Evolutionary conservation across 164 flowering plant genomes (phyloP).

Genomic region (Macadamia tetraphylla): DNA sequence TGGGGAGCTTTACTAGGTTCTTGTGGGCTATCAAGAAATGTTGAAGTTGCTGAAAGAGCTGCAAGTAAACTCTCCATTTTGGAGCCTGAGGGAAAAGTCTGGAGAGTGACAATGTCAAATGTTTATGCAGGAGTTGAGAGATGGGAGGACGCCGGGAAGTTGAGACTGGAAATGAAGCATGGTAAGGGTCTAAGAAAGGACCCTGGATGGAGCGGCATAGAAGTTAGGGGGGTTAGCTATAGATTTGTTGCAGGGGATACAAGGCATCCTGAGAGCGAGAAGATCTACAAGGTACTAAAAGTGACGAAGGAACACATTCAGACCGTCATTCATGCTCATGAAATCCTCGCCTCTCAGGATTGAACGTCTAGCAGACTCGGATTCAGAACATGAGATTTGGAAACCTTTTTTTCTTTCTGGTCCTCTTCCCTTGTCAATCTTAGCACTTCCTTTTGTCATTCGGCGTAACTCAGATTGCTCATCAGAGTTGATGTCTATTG

Average conservation of each 20-base stretch:
- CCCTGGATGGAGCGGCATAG: conserved; percentile 27
- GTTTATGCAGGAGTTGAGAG: conserved; percentile 16
- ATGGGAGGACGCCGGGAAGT: conserved; percentile 21
- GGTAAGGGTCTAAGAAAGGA: conserved; percentile 6
- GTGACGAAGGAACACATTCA: background rate
- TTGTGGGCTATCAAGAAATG: conserved; percentile 10
- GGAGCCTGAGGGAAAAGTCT: conserved; percentile 12
- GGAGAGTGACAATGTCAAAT: conserved; percentile 18
- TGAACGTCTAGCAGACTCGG: no score
- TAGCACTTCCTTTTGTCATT: no score
- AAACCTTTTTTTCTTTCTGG: no score
- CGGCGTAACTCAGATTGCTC: no score
- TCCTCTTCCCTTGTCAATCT: no score
- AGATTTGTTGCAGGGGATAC: conserved; percentile 27
- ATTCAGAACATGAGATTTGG: no score
- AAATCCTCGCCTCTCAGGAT: no score
- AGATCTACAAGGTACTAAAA: conserved; percentile 10
- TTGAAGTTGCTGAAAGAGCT: conserved; percentile 17
- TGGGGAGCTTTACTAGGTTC: conserved; percentile 25
- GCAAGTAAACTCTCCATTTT: conserved; percentile 8
- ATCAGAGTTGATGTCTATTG: no score
- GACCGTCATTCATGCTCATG: no score
- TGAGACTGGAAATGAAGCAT: conserved; percentile 18
- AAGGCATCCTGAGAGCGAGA: conserved; percentile 15
- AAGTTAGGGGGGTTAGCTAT: conserved; percentile 14